Conservation (phyloP, 768 basidiomycete species). For the Mycena olivaceomarginata region DNA sequence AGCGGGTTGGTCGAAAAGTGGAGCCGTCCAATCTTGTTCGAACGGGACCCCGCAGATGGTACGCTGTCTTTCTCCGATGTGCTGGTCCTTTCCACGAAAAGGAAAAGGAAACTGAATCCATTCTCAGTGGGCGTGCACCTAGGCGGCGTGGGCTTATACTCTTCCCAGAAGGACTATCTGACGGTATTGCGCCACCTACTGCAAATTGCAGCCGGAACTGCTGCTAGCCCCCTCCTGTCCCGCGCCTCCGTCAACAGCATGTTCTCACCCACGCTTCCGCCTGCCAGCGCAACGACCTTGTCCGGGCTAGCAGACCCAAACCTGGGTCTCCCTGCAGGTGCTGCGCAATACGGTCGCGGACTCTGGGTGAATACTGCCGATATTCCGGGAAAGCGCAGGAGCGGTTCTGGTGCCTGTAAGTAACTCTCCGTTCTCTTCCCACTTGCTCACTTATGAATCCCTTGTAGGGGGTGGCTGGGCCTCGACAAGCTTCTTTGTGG, state of each 20-base stretch:
- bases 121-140: constrained; percentile 1
- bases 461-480: constrained; percentile 39
- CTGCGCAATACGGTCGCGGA: constrained; percentile 18
- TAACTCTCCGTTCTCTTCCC: not conserved
- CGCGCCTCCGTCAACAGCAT: constrained; percentile 27
- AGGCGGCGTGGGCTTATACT: constrained; percentile 8
- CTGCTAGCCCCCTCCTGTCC: constrained; percentile 25
- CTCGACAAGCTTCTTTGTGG: constrained; percentile 28
- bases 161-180: constrained; percentile 46
- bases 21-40: constrained; percentile 29
- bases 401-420: constrained; percentile 32
- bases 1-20: constrained; percentile 39
- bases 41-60: constrained; percentile 38
- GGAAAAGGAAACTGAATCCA: not conserved
- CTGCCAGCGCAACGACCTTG: not conserved
- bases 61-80: not conserved
- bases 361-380: constrained; percentile 27
- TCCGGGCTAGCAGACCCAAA: not conserved
- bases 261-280: constrained; percentile 23
- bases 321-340: constrained; percentile 8
- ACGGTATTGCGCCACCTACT: constrained; percentile 40
- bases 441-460: not conserved
- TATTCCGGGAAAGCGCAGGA: constrained; percentile 15
- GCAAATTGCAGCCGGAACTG: constrained; percentile 28
- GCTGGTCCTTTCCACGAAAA: not conserved